Base-by-base conservation (phyloP, 169 alveolate species). In the Cryptosporidium sp. region DNA sequence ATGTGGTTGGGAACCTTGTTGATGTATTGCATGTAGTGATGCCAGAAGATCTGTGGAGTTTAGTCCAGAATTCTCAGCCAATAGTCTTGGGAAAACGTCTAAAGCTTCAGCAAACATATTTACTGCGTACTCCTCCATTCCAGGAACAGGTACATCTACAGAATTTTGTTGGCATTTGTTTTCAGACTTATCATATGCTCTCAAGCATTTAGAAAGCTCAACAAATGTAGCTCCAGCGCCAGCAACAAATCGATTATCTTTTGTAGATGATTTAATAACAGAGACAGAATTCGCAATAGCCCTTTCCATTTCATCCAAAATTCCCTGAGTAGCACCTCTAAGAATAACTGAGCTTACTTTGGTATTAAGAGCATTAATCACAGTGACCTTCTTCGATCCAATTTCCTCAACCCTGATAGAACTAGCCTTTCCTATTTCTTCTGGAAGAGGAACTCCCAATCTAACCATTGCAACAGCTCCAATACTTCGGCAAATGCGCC, bases 301-400 rank as follows among this genome's bases (percentile, higher is more conserved):
- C 91, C 99, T 94, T 93, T 98, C 99, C 85, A 98, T 96, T 94
- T 99, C 99, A 85, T 99, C 99, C 69, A 99, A 92, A 65, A 97
- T 92, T 92, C 97, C 96, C 87, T 96, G 95, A 3, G 99, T 98
- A 33, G 99, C 97, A 10, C 99, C 99, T 94, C 99, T 96, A 33
- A 98, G 95, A 45, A 98, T 97, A 33, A 98, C 96, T 1, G 99
- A 97, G 16, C 94, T 87, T 7, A 95, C 95, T 71, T 93, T 92
- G 73, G 92, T 93, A 86, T 94, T 96, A 65, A 86, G 87, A 21
- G 97, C 94, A 84, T 93, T 91, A 69, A 95, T 87, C 5, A 95
- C 85, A 26, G 95, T 80, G 44, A 95, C 97, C 93, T 96, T 96
- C 91, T 97, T 95, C 21, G 98, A 94, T 29, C 99, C 96, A 70